These are phyloP conservation scores for Penicillium sp. DNA, from an alignment of 2,329 filamentous ascomycete genomes.

Conservation along the genomic window DNA sequence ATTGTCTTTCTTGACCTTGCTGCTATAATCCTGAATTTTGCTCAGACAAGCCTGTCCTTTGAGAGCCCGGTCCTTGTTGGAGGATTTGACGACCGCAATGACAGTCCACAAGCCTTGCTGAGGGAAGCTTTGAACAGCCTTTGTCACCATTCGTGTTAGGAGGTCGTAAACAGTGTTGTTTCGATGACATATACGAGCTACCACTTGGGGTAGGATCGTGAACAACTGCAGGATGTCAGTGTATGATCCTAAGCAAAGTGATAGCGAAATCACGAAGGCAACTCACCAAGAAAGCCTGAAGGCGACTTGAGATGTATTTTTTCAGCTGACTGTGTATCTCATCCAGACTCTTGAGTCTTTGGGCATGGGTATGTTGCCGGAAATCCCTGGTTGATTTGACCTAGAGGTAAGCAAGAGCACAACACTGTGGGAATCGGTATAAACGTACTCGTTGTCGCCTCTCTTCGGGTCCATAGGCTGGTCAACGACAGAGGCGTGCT, in stretches of 20 bases:
- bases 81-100: conserved; percentile 82
- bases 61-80: conserved; percentile 67
- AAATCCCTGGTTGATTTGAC: conserved; percentile 44
- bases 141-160: conserved; percentile 77
- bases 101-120: conserved; percentile 91
- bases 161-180: conserved; percentile 76
- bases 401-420: not conserved
- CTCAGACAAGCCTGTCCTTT: conserved; percentile 54
- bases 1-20: conserved; percentile 51
- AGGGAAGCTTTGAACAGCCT: conserved; percentile 84
- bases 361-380: conserved; percentile 50
- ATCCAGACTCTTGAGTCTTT: conserved; percentile 67
- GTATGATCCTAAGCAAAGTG: not conserved
- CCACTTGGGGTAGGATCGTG: conserved; percentile 81
- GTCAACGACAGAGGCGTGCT: conserved; percentile 77
- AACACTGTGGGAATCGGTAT: not conserved
- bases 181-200: conserved; percentile 91
- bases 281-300: conserved; percentile 52
- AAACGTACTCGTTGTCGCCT: conserved; percentile 49
- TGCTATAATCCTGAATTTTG: conserved; percentile 56
- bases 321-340: conserved; percentile 73
- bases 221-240: conserved; percentile 47
- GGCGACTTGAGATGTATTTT: conserved; percentile 67
- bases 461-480: conserved; percentile 58
- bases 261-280: not conserved